Evolutionary conservation across 495 filamentous ascomycete species (phyloP).

Genomic region (Xylaria flabelliformis): DNA sequence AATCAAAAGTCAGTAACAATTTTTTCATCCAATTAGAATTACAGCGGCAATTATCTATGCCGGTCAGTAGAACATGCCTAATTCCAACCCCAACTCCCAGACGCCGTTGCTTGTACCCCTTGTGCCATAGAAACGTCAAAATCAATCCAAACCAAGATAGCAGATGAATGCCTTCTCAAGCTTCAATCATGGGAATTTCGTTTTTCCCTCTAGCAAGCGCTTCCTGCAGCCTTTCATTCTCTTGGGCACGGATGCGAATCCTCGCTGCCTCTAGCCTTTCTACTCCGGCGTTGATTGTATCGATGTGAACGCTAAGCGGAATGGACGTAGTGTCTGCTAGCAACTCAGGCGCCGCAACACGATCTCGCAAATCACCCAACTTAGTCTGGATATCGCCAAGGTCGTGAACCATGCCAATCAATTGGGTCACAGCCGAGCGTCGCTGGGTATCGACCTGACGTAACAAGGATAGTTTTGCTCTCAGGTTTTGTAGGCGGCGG

Average conservation of each 20-base stretch:
- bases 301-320: slow-evolving; percentile 71
- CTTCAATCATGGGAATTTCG: slow-evolving; percentile 40
- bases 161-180: neutral
- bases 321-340: slow-evolving; percentile 49
- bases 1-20: neutral
- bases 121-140: neutral
- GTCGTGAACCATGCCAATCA: slow-evolving; percentile 65
- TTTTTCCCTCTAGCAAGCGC: slow-evolving; percentile 54
- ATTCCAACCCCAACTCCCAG: neutral
- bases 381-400: slow-evolving; percentile 69
- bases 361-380: slow-evolving; percentile 70
- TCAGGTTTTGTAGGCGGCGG: slow-evolving; percentile 58
- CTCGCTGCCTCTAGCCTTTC: slow-evolving; percentile 68
- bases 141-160: neutral
- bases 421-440: slow-evolving; percentile 62
- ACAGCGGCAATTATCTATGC: slow-evolving; percentile 1
- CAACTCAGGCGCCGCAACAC: slow-evolving; percentile 66
- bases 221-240: slow-evolving; percentile 61
- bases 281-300: slow-evolving; percentile 69
- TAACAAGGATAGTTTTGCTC: slow-evolving; percentile 64
- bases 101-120: neutral
- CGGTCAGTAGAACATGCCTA: neutral
- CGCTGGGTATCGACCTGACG: slow-evolving; percentile 64
- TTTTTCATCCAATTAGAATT: neutral
- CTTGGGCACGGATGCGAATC: slow-evolving; percentile 59